phyloP scores from a whole-genome alignment of 306 rosid genomes.

The Dryas octopetala region DNA sequence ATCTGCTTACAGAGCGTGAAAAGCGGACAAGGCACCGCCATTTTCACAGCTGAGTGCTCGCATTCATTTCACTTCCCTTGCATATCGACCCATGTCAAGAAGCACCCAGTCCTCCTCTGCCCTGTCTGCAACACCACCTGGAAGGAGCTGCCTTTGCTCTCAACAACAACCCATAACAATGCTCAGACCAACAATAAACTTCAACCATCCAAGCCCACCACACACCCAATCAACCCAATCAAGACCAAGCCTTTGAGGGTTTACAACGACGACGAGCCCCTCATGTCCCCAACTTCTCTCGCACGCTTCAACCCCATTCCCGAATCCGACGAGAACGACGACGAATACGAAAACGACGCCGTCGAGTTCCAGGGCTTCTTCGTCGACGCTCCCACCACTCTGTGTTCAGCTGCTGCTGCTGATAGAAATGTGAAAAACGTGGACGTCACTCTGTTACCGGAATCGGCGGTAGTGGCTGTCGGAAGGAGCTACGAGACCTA shows the following conservation, averaged over 20 bases:
- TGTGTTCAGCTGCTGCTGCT: neutral
- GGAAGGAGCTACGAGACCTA: constrained; percentile 62
- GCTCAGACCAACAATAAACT: constrained; percentile 9
- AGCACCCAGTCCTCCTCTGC: constrained; percentile 52
- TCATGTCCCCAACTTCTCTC: constrained; percentile 63
- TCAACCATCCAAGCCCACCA: neutral
- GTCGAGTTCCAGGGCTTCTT: constrained; percentile 67
- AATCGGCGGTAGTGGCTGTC: constrained; percentile 71
- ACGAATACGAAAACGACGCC: constrained; percentile 50
- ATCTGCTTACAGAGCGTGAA: constrained; percentile 75
- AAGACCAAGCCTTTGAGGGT: constrained; percentile 54
- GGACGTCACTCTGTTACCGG: constrained; percentile 58
- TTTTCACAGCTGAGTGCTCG: constrained; percentile 94
- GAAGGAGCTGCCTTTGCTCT: constrained; percentile 64
- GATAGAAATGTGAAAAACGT: constrained; percentile 27
- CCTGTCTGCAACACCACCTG: constrained; percentile 77
- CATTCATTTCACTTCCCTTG: constrained; percentile 92
- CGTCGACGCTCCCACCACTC: constrained; percentile 28
- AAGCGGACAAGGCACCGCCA: constrained; percentile 91
- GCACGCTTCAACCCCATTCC: constrained; percentile 85
- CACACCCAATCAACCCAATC: constrained; percentile 32
- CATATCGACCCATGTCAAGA: constrained; percentile 63
- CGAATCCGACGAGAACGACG: constrained; percentile 60
- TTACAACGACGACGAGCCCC: constrained; percentile 88
- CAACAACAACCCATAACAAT: neutral